These are phyloP conservation scores for Xylariaceae sp. DNA, from an alignment of 2,329 filamentous ascomycete genomes.

Conservation along the genomic window DNA sequence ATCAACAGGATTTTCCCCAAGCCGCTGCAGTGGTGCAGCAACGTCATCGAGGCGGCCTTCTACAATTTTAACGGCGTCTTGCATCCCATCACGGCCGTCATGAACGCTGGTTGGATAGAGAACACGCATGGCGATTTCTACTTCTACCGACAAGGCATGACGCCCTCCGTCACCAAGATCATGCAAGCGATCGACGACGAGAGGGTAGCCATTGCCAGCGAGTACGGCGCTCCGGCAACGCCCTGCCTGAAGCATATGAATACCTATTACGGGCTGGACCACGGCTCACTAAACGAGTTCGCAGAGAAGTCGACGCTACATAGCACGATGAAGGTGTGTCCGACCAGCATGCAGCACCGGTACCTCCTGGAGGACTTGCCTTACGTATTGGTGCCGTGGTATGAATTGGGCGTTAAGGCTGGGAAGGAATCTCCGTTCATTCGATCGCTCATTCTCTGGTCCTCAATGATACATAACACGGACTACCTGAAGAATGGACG, in stretches of 20 bases:
- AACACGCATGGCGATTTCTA: conserved; percentile 28
- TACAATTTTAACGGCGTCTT: conserved; percentile 30
- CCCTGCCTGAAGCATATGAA: conserved; percentile 26
- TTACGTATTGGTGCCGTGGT: conserved; percentile 28
- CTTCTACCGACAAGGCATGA: conserved; percentile 28
- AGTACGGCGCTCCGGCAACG: conserved; percentile 7
- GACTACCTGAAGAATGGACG: conserved; percentile 23
- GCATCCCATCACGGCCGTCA: conserved; percentile 24
- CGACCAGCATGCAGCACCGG: conserved; percentile 22
- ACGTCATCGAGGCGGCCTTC: conserved; percentile 24
- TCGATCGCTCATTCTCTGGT: conserved; percentile 25
- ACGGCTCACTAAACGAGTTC: conserved; percentile 18
- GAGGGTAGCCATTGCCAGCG: conserved; percentile 18
- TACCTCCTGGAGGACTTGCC: conserved; percentile 27
- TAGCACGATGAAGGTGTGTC: conserved; percentile 28
- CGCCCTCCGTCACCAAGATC: conserved; percentile 23
- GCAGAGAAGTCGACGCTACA: conserved; percentile 18
- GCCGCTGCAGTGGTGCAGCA: conserved; percentile 25
- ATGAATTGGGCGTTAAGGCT: conserved; percentile 25
- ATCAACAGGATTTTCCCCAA: conserved; percentile 20
- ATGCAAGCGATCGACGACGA: conserved; percentile 27
- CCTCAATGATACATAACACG: conserved; percentile 19
- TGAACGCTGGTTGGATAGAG: conserved; percentile 29
- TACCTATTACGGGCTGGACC: conserved; percentile 17
- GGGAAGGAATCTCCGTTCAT: conserved; percentile 25